Evolutionary conservation across 2,329 filamentous ascomycete species (phyloP).

Genomic region (Neoscytalidium dimidiatum): DNA sequence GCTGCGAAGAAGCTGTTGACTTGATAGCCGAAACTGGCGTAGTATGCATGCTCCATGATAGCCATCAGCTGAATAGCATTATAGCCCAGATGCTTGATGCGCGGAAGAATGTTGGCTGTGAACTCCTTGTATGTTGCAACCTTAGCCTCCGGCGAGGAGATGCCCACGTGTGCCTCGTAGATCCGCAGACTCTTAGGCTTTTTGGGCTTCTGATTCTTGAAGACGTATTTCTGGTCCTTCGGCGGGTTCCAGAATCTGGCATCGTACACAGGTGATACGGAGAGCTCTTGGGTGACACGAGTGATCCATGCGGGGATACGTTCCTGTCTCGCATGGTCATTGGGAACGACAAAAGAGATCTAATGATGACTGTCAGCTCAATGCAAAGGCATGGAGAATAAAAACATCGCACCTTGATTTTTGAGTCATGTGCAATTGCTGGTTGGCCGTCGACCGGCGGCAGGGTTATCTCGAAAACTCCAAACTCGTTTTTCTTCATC

Average conservation of each 20-base stretch:
- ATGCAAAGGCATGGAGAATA: conserved; percentile 14
- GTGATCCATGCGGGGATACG: conserved; percentile 95
- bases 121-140: conserved; percentile 98
- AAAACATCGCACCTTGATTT: conserved; percentile 72
- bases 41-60: conserved; percentile 99
- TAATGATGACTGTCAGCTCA: conserved; percentile 38
- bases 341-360: conserved; percentile 81
- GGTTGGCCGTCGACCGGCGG: conserved; percentile 73
- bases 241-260: conserved; percentile 97
- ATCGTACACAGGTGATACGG: conserved; percentile 89
- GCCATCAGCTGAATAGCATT: conserved; percentile 99
- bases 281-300: conserved; percentile 91
- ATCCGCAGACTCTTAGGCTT: conserved; percentile 87
- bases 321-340: conserved; percentile 75
- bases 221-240: conserved; percentile 70
- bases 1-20: conserved; percentile 99
- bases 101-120: conserved; percentile 84
- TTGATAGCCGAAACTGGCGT: conserved; percentile 98
- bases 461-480: conserved; percentile 81
- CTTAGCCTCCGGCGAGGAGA: conserved; percentile 84
- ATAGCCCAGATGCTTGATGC: conserved; percentile 88
- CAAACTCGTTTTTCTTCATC: conserved; percentile 84
- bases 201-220: conserved; percentile 79
- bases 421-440: conserved; percentile 88
- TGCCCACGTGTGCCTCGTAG: conserved; percentile 98